These are phyloP conservation scores for Aurifilum marmelostoma DNA, from an alignment of 2,329 filamentous ascomycete genomes.

Conservation along the genomic window DNA sequence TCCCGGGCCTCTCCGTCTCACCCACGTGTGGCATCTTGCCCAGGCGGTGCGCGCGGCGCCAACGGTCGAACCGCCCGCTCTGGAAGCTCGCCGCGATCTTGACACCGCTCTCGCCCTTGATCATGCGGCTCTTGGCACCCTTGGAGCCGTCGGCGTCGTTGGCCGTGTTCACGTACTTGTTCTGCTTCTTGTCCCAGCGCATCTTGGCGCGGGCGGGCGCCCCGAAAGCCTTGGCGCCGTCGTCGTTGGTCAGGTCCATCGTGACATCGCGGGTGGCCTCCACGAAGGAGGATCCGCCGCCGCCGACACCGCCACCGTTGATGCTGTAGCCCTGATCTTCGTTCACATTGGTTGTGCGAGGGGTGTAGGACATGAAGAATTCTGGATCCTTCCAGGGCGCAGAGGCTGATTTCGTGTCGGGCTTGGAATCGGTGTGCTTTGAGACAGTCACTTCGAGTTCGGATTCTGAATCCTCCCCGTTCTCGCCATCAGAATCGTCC, in stretches of 20 bases:
- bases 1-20: conserved; percentile 67
- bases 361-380: conserved; percentile 95
- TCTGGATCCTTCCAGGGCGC: conserved; percentile 79
- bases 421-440: conserved; percentile 55
- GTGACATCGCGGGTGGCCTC: conserved; percentile 83
- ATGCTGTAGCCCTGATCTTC: conserved; percentile 95
- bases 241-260: conserved; percentile 93
- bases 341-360: conserved; percentile 75
- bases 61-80: conserved; percentile 89
- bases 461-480: conserved; percentile 61
- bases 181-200: conserved; percentile 96
- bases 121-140: conserved; percentile 61
- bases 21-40: conserved; percentile 79
- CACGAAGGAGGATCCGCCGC: conserved; percentile 69
- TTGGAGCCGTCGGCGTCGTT: conserved; percentile 95
- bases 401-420: conserved; percentile 48
- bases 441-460: conserved; percentile 74
- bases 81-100: conserved; percentile 96
- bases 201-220: conserved; percentile 74
- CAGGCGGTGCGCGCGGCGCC: conserved; percentile 85
- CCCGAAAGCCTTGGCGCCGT: conserved; percentile 77
- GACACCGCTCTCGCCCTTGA: conserved; percentile 87
- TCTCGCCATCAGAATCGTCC: conserved; percentile 52
- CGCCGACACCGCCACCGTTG: conserved; percentile 67
- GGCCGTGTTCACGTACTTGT: conserved; percentile 87